These are phyloP conservation scores for Sporothrix curviconia DNA, from an alignment of 2,329 filamentous ascomycete genomes.

Conservation along the genomic window DNA sequence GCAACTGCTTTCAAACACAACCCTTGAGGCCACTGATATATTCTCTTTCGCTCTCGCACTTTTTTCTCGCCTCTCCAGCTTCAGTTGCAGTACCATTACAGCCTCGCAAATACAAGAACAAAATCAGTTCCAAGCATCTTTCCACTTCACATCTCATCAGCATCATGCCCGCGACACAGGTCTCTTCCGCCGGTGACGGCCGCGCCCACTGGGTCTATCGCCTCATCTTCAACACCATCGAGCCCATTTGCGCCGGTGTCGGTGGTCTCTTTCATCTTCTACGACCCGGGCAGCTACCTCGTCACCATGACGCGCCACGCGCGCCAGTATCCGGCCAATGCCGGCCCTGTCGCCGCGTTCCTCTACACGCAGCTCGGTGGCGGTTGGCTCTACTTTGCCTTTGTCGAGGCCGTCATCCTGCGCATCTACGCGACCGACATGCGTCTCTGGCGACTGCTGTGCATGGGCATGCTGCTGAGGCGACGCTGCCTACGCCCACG, in stretches of 20 bases:
- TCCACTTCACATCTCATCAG: too few species aligned
- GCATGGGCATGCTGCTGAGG: constrained; percentile 32
- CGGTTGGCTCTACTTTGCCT: constrained; percentile 32
- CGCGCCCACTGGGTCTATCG: constrained; percentile 28
- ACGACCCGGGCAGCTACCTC: constrained; percentile 25
- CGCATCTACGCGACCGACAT: constrained; percentile 26
- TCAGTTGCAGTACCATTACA: too few species aligned
- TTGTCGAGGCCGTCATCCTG: constrained; percentile 32
- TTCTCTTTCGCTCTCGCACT: too few species aligned
- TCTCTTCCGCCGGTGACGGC: not conserved
- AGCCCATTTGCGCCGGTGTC: constrained; percentile 30
- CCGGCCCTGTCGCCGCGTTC: constrained; percentile 21
- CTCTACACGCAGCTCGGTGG: constrained; percentile 29
- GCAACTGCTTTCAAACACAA: too few species aligned
- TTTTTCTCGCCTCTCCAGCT: too few species aligned
- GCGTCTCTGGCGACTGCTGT: constrained; percentile 31
- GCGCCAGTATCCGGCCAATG: constrained; percentile 11
- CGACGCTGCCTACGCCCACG: constrained; percentile 26
- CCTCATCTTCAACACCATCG: constrained; percentile 28
- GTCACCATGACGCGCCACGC: constrained; percentile 26
- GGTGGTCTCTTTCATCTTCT: constrained; percentile 28
- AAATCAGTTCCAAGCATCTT: too few species aligned
- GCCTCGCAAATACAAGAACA: too few species aligned
- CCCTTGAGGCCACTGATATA: too few species aligned
- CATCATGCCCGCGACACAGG: not conserved